Percentiles rank a stretch among this genome's conserved stretches.
Evolutionary conservation across 352 stramenopile species (phyloP).

Genomic region (Discostella stelligera): DNA sequence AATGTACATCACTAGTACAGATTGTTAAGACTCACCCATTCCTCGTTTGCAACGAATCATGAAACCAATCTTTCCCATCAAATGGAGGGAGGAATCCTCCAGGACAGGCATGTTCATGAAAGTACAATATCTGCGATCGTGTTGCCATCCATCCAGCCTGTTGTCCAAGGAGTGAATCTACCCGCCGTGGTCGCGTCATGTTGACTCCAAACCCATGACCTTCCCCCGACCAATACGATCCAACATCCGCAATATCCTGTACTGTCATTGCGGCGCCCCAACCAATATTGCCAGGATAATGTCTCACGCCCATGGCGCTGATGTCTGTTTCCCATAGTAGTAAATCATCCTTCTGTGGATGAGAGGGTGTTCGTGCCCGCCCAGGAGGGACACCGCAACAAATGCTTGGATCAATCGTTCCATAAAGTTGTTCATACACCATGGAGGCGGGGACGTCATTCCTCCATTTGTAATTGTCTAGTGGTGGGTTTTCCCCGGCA

Average conservation of each 20-base stretch:
- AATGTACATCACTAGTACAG: not conserved
- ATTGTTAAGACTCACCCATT: conserved; percentile 19
- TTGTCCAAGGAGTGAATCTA: conserved; percentile 57
- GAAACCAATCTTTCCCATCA: conserved; percentile 51
- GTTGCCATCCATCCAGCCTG: conserved; percentile 78
- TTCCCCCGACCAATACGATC: conserved; percentile 50
- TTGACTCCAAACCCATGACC: conserved; percentile 27
- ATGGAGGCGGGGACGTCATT: conserved; percentile 28
- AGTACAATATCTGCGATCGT: conserved; percentile 58
- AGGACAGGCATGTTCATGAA: conserved; percentile 65
- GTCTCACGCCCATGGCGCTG: conserved; percentile 54
- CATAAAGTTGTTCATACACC: conserved; percentile 32
- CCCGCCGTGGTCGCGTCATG: conserved; percentile 40
- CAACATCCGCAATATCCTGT: conserved; percentile 50
- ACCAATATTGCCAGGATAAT: conserved; percentile 44
- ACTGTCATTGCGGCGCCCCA: conserved; percentile 53
- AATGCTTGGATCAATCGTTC: conserved; percentile 41
- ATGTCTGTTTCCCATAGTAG: conserved; percentile 77
- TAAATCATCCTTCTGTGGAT: conserved; percentile 54
- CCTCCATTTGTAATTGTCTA: conserved; percentile 43
- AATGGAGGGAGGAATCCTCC: conserved; percentile 69
- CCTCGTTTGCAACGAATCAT: conserved; percentile 51
- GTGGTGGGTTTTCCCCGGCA: not conserved
- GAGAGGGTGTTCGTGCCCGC: conserved; percentile 14
- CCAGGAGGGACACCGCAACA: conserved; percentile 35